Evolutionary conservation across 2,329 filamentous ascomycete species (phyloP).

Genomic region (Thielaviopsis musarum): DNA sequence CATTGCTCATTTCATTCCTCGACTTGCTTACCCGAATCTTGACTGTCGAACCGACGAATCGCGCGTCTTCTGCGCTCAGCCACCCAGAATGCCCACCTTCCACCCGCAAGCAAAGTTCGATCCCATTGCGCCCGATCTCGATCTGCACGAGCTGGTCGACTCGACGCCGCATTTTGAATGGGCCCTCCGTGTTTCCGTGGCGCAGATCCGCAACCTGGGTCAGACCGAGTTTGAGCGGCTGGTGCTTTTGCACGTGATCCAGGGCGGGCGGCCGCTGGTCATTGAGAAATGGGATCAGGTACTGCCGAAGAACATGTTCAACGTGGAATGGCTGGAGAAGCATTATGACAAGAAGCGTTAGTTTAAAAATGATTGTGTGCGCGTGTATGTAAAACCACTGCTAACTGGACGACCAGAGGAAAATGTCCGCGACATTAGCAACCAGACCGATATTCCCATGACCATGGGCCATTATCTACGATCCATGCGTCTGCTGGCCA

Average conservation of each 20-base stretch:
- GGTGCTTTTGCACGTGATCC: conserved; percentile 65
- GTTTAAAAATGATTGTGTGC: conserved; percentile 18
- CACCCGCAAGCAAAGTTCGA: conserved; percentile 82
- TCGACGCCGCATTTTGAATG: conserved; percentile 71
- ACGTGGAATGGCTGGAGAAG: conserved; percentile 59
- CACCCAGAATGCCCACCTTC: conserved; percentile 48
- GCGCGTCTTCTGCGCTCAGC: neutral
- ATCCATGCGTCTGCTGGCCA: conserved; percentile 67
- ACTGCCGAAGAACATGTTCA: conserved; percentile 65
- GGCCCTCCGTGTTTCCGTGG: conserved; percentile 61
- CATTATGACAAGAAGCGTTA: conserved; percentile 65
- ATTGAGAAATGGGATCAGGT: conserved; percentile 73
- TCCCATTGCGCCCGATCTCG: conserved; percentile 72
- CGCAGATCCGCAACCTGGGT: conserved; percentile 62
- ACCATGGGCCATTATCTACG: conserved; percentile 81
- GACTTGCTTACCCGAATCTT: too few relatives aligned
- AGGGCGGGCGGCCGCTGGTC: conserved; percentile 72
- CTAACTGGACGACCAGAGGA: conserved; percentile 40
- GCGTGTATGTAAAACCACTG: neutral
- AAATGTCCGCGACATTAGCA: conserved; percentile 63
- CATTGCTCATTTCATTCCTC: too few relatives aligned
- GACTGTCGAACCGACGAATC: too few relatives aligned
- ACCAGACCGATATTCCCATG: conserved; percentile 60
- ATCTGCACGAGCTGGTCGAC: conserved; percentile 60
- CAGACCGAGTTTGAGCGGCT: conserved; percentile 72